These are phyloP conservation scores for Diplodia scrobiculata DNA, from an alignment of 2,329 filamentous ascomycete species.

Conservation along the genomic window DNA sequence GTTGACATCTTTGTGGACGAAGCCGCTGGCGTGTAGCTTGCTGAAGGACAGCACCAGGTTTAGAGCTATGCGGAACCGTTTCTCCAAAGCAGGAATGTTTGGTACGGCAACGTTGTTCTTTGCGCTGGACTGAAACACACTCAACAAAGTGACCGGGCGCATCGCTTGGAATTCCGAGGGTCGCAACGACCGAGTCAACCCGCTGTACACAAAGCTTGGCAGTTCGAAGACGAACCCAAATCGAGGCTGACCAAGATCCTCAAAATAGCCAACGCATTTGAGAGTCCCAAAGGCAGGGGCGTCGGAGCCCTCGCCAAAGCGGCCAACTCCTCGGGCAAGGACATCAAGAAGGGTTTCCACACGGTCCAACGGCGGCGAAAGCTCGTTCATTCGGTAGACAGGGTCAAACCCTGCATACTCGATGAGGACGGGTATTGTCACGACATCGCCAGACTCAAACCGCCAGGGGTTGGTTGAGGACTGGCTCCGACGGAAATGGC, in stretches of 20 bases:
- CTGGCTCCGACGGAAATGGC: slow-evolving; percentile 42
- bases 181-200: slow-evolving; percentile 58
- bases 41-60: slow-evolving; percentile 73
- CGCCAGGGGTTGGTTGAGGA: slow-evolving; percentile 45
- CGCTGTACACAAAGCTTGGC: slow-evolving; percentile 55
- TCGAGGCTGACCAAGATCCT: slow-evolving; percentile 68
- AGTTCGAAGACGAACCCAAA: slow-evolving; percentile 76
- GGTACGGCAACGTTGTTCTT: slow-evolving; percentile 48
- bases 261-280: slow-evolving; percentile 70
- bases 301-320: slow-evolving; percentile 36
- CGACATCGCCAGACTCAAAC: slow-evolving; percentile 39
- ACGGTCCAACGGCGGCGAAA: slow-evolving; percentile 50
- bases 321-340: slow-evolving; percentile 32
- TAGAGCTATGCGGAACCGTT: slow-evolving; percentile 73
- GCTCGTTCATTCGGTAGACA: slow-evolving; percentile 51
- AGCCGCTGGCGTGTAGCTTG: slow-evolving; percentile 68
- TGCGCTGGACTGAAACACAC: slow-evolving; percentile 51
- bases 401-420: slow-evolving; percentile 65
- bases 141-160: slow-evolving; percentile 51
- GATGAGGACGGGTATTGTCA: slow-evolving; percentile 62
- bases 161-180: slow-evolving; percentile 37
- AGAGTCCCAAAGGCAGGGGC: slow-evolving; percentile 49
- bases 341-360: slow-evolving; percentile 47
- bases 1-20: slow-evolving; percentile 70
- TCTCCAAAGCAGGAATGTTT: slow-evolving; percentile 66